phyloP scores from a whole-genome alignment of 176 grass and related monocot genomes.

The Tuctoria greenei region DNA sequence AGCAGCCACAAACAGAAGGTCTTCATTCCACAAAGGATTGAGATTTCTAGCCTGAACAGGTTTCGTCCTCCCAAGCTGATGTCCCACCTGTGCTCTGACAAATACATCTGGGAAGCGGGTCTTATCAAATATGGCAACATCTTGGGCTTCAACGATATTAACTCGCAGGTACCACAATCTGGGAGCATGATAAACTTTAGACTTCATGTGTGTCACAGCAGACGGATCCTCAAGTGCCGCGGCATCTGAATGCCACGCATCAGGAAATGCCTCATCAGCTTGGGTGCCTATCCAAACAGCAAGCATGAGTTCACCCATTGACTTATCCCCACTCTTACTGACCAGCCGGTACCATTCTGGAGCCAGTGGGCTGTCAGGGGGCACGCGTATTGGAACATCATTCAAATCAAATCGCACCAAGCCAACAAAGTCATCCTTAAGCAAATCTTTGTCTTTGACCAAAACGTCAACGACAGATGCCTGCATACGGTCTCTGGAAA shows the following conservation, averaged over 20 bases:
- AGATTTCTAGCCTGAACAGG: constrained; percentile 70
- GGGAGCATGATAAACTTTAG: constrained; percentile 96
- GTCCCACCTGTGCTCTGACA: constrained; percentile 79
- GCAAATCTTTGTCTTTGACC: constrained; percentile 84
- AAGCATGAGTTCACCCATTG: constrained; percentile 93
- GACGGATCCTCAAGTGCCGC: constrained; percentile 45
- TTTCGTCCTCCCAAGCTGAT: constrained; percentile 69
- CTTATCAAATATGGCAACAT: constrained; percentile 81
- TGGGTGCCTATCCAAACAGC: constrained; percentile 98
- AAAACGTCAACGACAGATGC: constrained; percentile 78
- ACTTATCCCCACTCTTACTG: constrained; percentile 70
- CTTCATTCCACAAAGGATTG: constrained; percentile 94
- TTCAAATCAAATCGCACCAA: constrained; percentile 85
- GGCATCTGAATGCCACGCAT: constrained; percentile 90
- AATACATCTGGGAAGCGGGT: constrained; percentile 81
- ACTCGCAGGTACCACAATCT: constrained; percentile 93
- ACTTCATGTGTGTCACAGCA: constrained; percentile 73
- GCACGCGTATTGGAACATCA: constrained; percentile 84
- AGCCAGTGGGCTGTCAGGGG: constrained; percentile 89
- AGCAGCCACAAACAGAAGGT: constrained; percentile 92
- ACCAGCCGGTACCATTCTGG: constrained; percentile 96
- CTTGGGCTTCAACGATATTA: constrained; percentile 91
- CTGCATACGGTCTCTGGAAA: constrained; percentile 89
- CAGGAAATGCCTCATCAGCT: constrained; percentile 95
- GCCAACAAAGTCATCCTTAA: constrained; percentile 95